Percentiles rank a stretch among this genome's conserved stretches.
These are phyloP conservation scores for Serendipita indica DNA, from an alignment of 768 basidiomycete genomes.

Conservation along the genomic window DNA sequence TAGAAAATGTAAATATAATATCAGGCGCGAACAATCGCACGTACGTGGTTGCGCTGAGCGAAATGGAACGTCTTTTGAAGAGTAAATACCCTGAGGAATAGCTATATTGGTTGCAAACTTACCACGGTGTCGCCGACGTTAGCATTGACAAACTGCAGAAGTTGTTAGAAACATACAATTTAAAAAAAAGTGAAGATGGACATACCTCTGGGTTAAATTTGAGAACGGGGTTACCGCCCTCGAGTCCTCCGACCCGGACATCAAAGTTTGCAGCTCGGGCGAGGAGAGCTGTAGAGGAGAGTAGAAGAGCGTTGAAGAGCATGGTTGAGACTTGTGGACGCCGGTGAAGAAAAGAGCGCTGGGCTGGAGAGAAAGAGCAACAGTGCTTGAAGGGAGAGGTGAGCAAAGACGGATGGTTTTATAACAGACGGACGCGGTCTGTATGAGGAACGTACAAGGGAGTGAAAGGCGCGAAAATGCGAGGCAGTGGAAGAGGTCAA, in stretches of 20 bases:
- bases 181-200: neutral
- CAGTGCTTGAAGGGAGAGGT: neutral
- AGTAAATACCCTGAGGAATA: too few relatives aligned
- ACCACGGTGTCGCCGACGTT: neutral
- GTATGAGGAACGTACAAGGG: neutral
- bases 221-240: neutral
- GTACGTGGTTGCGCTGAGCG: neutral
- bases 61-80: slow-evolving; percentile 8
- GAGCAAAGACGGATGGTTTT: neutral
- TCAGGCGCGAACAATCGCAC: neutral
- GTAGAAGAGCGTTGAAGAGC: neutral
- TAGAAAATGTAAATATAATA: neutral
- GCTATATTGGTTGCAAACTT: too few relatives aligned
- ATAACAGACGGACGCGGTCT: neutral
- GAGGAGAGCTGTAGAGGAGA: slow-evolving; percentile 8
- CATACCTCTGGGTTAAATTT: slow-evolving; percentile 4
- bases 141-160: slow-evolving; percentile 2
- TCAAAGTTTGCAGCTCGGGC: neutral
- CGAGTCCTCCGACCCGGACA: slow-evolving; percentile 3
- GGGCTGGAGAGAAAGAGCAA: neutral
- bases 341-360: slow-evolving; percentile 7
- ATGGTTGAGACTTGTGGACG: neutral
- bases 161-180: neutral
- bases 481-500: neutral
- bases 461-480: neutral